Conservation (phyloP, 1,284 basidiomycete species). For the Leccinum griseonigrum region DNA sequence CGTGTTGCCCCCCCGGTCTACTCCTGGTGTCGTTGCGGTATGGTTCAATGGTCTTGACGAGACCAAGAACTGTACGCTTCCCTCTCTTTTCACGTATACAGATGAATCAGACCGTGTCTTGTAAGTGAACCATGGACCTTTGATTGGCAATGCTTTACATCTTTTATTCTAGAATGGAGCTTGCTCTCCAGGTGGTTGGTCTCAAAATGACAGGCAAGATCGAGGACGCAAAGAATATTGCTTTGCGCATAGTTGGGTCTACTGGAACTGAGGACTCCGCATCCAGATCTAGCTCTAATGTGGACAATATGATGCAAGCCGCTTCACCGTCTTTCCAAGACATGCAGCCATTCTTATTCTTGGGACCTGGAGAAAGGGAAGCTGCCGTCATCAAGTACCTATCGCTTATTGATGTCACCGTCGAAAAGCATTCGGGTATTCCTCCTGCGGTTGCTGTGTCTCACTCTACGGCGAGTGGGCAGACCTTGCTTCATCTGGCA, state of each 20-base stretch:
- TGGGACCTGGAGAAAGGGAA: conserved; percentile 58
- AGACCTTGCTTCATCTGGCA: conserved; percentile 87
- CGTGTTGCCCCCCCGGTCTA: conserved; percentile 80
- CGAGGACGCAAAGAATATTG: conserved; percentile 89
- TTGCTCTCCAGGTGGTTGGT: conserved; percentile 92
- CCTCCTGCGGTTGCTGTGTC: conserved; percentile 54
- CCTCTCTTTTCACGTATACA: conserved; percentile 83
- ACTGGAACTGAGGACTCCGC: conserved; percentile 47
- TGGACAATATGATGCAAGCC: conserved; percentile 53
- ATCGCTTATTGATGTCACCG: conserved; percentile 62
- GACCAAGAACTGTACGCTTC: conserved; percentile 51
- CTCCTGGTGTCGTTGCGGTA: conserved; percentile 88
- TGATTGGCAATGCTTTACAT: conserved; percentile 11
- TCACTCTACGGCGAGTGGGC: conserved; percentile 63
- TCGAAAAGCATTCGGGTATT: conserved; percentile 41
- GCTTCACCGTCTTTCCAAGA: conserved; percentile 45
- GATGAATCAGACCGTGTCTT: conserved; percentile 87
- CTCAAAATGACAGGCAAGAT: conserved; percentile 96
- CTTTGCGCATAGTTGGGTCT: conserved; percentile 77
- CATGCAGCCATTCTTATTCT: conserved; percentile 52
- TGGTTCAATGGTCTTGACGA: conserved; percentile 76
- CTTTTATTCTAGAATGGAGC: conserved; percentile 72
- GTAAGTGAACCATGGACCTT: conserved; percentile 44
- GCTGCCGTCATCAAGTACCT: conserved; percentile 78
- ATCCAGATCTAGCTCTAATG: conserved; percentile 28